Conservation (phyloP, 306 rosid genomes). For the Trifolium repens region DNA sequence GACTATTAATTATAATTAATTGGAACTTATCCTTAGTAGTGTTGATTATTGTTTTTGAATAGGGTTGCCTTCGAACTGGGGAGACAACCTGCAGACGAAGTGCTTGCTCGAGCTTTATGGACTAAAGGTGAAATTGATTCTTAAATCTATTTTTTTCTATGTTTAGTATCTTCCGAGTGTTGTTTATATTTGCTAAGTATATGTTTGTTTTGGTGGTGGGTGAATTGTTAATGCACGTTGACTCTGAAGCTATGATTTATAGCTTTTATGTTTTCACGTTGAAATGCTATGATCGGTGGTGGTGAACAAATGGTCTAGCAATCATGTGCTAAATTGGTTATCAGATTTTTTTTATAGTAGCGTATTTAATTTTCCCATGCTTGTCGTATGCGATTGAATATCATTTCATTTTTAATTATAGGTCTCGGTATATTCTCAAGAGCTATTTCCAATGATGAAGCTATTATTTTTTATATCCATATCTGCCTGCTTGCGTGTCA, state of each 20-base stretch:
- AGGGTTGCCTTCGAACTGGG: slow-evolving; percentile 84
- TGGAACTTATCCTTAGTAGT: slow-evolving; percentile 5
- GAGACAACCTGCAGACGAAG: slow-evolving; percentile 83
- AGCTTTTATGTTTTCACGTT: neutral
- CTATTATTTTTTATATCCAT: slow-evolving; percentile 4
- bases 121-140: slow-evolving; percentile 71
- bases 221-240: neutral
- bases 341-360: slow-evolving; percentile 4
- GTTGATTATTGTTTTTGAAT: slow-evolving; percentile 46
- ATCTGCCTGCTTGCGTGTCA: slow-evolving; percentile 8
- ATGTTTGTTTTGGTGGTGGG: neutral
- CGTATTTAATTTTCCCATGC: slow-evolving; percentile 10
- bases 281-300: neutral
- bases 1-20: neutral
- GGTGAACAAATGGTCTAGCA: neutral
- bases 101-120: slow-evolving; percentile 92
- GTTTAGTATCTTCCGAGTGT: slow-evolving; percentile 1
- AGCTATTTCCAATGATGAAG: slow-evolving; percentile 32
- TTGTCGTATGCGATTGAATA: neutral
- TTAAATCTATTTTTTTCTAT: slow-evolving; percentile 31
- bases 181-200: neutral
- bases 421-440: slow-evolving; percentile 7
- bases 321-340: neutral
- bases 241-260: neutral
- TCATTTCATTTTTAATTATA: neutral